Evolutionary conservation across 179 eudicot species (phyloP), one percentile per base, ranked within the genome.

Genomic region (Spinacia oleracea): DNA sequence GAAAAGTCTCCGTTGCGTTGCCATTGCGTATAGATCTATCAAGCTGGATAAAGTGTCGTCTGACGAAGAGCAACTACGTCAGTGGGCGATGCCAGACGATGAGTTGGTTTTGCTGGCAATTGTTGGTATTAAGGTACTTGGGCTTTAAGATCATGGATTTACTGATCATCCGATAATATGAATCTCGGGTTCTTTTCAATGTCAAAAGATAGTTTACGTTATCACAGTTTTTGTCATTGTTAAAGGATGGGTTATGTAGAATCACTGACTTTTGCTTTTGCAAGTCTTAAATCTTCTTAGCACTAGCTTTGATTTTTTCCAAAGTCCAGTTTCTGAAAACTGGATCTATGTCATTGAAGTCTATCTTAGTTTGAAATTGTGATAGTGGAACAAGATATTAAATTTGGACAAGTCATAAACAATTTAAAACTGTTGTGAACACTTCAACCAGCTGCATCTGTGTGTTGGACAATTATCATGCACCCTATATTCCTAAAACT

Each of bases 1-100:
- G 29, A 55, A 83, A 82, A 94, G 98, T 84, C 85, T 94, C 86
- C 95, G 97, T 21, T 95, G 97, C 83, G 92, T 93, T 84, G 97
- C 97, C 64, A 32, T 96, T 79, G 97, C 97, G 40, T 96, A 83
- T 82, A 83, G 86, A 73, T 69, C 84, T 56, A 79, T 65, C 80
- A 89, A 85, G 48, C 20, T 70, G 71, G 89, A 85, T 60, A 84
- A 82, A 59, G 91, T 92, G 79, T 94, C 97, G n/a, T 74, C 85
- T 45, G 82, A 70, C 82, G 97, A 93, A 72, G 98, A 89, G 78
- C 88, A 86, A 65, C 81, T 89, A 75, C 83, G 85, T 60, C 83
- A 84, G 20, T 94, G 97, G 96, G 83, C 77, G 56, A 78, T 92
- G 79, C 98, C 98, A 50, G 97, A 89, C 59, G 90, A 82, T 79